Conservation (phyloP, 805 yeast genomes). For the Yarrowia porcina region DNA sequence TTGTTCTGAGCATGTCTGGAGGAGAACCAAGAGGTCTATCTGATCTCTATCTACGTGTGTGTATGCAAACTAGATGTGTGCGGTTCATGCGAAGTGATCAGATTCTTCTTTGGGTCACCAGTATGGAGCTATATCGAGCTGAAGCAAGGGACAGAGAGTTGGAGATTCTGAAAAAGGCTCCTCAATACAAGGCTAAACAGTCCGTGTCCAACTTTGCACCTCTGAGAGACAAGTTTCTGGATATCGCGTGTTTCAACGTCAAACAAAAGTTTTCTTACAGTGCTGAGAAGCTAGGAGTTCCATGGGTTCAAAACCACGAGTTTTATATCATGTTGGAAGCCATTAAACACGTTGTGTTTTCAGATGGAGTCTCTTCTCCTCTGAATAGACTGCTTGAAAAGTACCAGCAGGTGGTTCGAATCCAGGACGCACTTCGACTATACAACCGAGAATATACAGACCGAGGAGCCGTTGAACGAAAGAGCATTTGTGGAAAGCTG, state of each 20-base stretch:
- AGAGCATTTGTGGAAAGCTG: neutral
- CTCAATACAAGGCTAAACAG: conserved; percentile 16
- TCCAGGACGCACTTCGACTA: conserved; percentile 7
- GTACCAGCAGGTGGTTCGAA: conserved; percentile 9
- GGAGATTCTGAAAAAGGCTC: conserved; percentile 3
- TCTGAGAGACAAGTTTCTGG: neutral
- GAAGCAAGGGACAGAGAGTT: neutral
- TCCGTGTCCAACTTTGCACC: conserved; percentile 20
- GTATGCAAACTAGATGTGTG: conserved; percentile 9
- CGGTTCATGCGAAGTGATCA: conserved; percentile 18
- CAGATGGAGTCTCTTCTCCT: conserved; percentile 18
- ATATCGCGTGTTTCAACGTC: neutral
- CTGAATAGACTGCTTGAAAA: conserved; percentile 5
- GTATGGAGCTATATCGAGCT: conserved; percentile 1
- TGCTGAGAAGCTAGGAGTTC: neutral
- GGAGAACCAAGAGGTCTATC: conserved; percentile 20
- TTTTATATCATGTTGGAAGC: conserved; percentile 18
- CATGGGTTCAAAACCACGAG: conserved; percentile 16
- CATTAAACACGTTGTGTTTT: conserved; percentile 8
- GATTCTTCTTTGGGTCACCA: conserved; percentile 15
- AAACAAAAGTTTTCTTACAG: neutral
- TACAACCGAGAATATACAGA: neutral
- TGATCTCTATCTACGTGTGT: conserved; percentile 5
- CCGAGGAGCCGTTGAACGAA: neutral
- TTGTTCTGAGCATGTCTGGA: conserved; percentile 20